A percentile compares a stretch with the other conserved stretches of the same genome.
These are phyloP conservation scores for Perkinsus marinus DNA, from an alignment of 169 alveolate genomes.

Conservation along the genomic window DNA sequence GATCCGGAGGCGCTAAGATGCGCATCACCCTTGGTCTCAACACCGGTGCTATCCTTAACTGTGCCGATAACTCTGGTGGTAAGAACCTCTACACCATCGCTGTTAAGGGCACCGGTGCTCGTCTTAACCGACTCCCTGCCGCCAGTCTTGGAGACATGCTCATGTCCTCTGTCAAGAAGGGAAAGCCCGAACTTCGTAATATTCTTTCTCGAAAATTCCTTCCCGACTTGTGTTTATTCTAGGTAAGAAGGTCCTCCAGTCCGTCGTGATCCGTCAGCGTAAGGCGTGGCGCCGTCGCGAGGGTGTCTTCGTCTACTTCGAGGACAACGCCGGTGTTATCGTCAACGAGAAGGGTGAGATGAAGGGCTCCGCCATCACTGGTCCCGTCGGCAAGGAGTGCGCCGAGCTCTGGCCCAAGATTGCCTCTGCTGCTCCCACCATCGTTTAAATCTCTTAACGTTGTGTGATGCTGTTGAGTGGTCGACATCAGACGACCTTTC, in stretches of 20 bases:
- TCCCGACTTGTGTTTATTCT: no score
- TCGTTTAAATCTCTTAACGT: constrained; percentile 57
- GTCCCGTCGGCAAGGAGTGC: constrained; percentile 99
- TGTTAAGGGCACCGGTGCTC: constrained; percentile 88
- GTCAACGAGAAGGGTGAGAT: constrained; percentile 98
- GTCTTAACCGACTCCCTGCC: constrained; percentile 90
- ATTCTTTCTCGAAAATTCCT: not conserved
- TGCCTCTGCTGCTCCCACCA: constrained; percentile 95
- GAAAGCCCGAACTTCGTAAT: constrained; percentile 90
- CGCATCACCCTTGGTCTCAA: constrained; percentile 59
- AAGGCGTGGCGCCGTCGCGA: constrained; percentile 90
- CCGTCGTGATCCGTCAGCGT: constrained; percentile 95
- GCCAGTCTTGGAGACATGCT: constrained; percentile 99
- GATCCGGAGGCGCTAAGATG: constrained; percentile 36
- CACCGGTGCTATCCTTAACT: constrained; percentile 92
- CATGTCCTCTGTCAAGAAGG: constrained; percentile 92
- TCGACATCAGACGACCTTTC: not conserved
- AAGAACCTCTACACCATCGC: constrained; percentile 93
- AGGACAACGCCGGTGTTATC: constrained; percentile 97
- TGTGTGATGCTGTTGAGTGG: not conserved
- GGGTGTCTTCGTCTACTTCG: constrained; percentile 11
- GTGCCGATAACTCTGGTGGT: constrained; percentile 99
- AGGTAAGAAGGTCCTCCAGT: constrained; percentile 89
- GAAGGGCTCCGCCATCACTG: constrained; percentile 99
- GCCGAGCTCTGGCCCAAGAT: constrained; percentile 99